Evolutionary conservation across 1,284 basidiomycete species (phyloP), one percentile per base, ranked within the genome.

Genomic region (Ceratobasidium theobromae): DNA sequence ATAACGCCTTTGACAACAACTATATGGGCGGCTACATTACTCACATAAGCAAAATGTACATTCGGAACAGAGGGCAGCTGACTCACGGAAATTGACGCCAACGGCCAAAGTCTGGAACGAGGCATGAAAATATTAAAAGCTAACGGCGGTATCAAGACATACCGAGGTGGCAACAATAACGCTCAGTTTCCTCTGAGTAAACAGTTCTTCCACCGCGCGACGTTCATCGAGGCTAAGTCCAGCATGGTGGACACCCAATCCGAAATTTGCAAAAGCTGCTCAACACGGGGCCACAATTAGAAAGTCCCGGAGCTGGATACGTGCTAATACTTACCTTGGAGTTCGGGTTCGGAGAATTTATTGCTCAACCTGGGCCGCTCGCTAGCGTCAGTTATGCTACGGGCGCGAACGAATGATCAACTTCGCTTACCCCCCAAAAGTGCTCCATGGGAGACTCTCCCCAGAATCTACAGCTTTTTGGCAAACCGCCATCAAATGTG

Each of bases 231-330:
- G 75, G n/a, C 79, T 82, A 67, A 95, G 77, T 1, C 93, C 93
- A 12, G 93, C 93, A 72, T 96, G 93, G 73, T 96, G 93, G 6
- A 91, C 84, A 6, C 91, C 92, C 53, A 96, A 85, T 0, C 93
- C 93, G 58, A 76, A 75, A 0, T 77, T 73, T 16, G 82, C 52
- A 11, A 72, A 43, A 4, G 40, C 70, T 71, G 25, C 2, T 21
- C 8, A 41, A 25, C 4, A 14, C 46, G 14, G 18, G 27, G 21
- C n/a, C 12, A 40, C 33, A 4, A 65, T 38, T 1, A 53, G n/a
- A 25, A 9, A 32, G 1, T 3, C 14, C 1, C 23, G n/a, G 23
- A 1, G 16, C 4, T 2, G 2, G 38, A 60, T 1, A 30, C 38
- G 12, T 2, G n/a, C 16, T n/a, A 40, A 27, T 60, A 70, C 78